A percentile compares a stretch with the other conserved stretches of the same genome.
Evolutionary conservation across 2,329 filamentous ascomycete species (phyloP).

Genomic region (Fusarium tjaetaba): DNA sequence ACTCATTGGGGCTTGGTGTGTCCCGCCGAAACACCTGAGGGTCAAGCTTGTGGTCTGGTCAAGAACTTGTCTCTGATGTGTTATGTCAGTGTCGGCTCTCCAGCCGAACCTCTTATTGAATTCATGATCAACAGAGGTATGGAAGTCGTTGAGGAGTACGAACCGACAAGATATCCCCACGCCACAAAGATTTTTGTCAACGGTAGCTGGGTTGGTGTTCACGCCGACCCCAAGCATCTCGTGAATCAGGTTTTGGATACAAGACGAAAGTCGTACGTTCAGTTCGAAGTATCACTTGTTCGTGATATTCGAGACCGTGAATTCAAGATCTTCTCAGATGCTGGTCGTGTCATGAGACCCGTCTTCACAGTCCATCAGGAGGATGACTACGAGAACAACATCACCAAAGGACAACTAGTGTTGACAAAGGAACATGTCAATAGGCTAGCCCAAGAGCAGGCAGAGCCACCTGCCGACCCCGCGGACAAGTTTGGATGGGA

Average conservation of each 20-base stretch:
- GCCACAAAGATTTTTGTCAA: slow-evolving; percentile 99
- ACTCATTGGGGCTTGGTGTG: slow-evolving; percentile 99
- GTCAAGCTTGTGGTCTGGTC: slow-evolving; percentile 96
- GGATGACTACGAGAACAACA: slow-evolving; percentile 71
- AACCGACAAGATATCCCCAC: slow-evolving; percentile 83
- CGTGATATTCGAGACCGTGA: slow-evolving; percentile 96
- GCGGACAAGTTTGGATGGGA: slow-evolving; percentile 84
- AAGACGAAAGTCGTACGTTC: slow-evolving; percentile 83
- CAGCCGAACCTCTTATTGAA: slow-evolving; percentile 88
- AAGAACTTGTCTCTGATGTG: slow-evolving; percentile 99
- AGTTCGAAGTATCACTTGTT: slow-evolving; percentile 92
- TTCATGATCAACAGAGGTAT: slow-evolving; percentile 91
- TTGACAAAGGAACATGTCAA: slow-evolving; percentile 86
- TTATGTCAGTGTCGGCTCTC: slow-evolving; percentile 94
- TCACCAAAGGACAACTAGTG: slow-evolving; percentile 74
- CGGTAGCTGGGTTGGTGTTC: slow-evolving; percentile 96
- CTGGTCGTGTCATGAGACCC: slow-evolving; percentile 92
- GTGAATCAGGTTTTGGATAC: slow-evolving; percentile 82
- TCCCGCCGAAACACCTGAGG: slow-evolving; percentile 96
- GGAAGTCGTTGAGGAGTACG: slow-evolving; percentile 96
- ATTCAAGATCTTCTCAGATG: slow-evolving; percentile 98
- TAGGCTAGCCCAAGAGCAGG: slow-evolving; percentile 77
- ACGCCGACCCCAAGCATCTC: slow-evolving; percentile 86
- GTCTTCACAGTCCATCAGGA: slow-evolving; percentile 94
- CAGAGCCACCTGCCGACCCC: slow-evolving; percentile 69